phyloP scores from a whole-genome alignment of 1,284 basidiomycete genomes.

The Agroathelia rolfsii region DNA sequence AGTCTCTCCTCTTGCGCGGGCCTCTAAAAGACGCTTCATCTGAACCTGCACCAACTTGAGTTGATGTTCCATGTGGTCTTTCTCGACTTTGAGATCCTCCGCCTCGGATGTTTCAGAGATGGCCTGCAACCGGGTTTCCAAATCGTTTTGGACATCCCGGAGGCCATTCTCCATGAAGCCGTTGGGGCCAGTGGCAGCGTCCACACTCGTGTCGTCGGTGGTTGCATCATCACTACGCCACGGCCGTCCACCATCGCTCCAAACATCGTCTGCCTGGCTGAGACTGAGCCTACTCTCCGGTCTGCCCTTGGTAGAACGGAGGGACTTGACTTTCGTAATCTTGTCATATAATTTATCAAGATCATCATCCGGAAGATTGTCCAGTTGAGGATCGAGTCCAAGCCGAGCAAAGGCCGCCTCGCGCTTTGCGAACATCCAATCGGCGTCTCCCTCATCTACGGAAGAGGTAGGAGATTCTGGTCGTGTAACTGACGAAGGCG shows the following conservation, averaged over 20 bases:
- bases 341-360: slow-evolving; percentile 89
- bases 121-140: slow-evolving; percentile 66
- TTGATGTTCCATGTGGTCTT: slow-evolving; percentile 86
- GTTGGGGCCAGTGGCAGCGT: slow-evolving; percentile 51
- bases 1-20: slow-evolving; percentile 66
- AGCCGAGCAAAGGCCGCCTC: slow-evolving; percentile 82
- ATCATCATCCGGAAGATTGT: slow-evolving; percentile 87
- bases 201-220: slow-evolving; percentile 80
- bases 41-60: slow-evolving; percentile 72
- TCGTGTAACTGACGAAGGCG: slow-evolving; percentile 42
- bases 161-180: slow-evolving; percentile 55
- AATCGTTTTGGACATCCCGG: slow-evolving; percentile 60
- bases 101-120: slow-evolving; percentile 63
- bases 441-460: slow-evolving; percentile 65
- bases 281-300: slow-evolving; percentile 81
- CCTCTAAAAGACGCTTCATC: slow-evolving; percentile 74
- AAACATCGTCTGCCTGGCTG: slow-evolving; percentile 75
- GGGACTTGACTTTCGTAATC: slow-evolving; percentile 85
- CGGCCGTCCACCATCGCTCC: slow-evolving; percentile 73
- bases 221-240: slow-evolving; percentile 62
- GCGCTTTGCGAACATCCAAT: slow-evolving; percentile 89
- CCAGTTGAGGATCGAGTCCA: slow-evolving; percentile 77
- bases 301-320: slow-evolving; percentile 70
- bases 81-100: slow-evolving; percentile 80
- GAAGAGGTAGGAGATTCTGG: slow-evolving; percentile 70